Conservation (phyloP, 176 grass and related monocot species). For the Musa beccarii region DNA sequence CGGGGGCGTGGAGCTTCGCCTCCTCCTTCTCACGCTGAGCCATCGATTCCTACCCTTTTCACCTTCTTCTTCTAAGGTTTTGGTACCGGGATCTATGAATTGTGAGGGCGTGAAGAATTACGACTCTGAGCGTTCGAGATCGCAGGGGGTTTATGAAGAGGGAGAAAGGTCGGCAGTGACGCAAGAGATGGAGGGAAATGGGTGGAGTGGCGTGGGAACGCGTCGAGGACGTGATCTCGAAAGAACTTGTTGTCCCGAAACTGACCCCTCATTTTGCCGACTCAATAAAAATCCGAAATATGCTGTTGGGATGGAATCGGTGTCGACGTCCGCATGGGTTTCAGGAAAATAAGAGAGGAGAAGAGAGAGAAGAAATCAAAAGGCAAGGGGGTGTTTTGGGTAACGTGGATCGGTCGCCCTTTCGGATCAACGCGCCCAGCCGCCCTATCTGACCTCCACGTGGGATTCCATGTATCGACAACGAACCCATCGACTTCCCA, state of each 20-base stretch:
- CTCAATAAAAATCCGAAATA: no score
- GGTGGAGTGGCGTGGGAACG: not conserved
- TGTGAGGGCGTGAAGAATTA: no score
- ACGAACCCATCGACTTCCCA: not conserved
- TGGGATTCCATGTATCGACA: not conserved
- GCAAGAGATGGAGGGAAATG: conserved; percentile 15
- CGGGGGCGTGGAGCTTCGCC: conserved; percentile 58
- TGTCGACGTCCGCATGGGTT: no score
- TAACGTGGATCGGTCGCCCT: not conserved
- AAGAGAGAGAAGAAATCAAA: not conserved
- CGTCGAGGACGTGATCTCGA: no score
- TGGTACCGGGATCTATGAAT: not conserved
- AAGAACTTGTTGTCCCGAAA: no score
- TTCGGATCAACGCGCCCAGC: not conserved
- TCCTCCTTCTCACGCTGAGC: conserved; percentile 85
- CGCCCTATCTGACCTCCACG: not conserved
- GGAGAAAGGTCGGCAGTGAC: conserved; percentile 10
- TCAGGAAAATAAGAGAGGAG: no score
- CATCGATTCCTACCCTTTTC: conserved; percentile 24
- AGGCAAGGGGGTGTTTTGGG: not conserved
- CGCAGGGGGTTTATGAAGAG: conserved; percentile 3
- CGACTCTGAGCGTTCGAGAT: no score
- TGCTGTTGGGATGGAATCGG: no score
- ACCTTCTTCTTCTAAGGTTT: not conserved
- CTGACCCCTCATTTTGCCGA: no score